Base-by-base conservation (phyloP, 2,329 filamentous ascomycete genomes). In the Colletotrichum cordylinicola region DNA sequence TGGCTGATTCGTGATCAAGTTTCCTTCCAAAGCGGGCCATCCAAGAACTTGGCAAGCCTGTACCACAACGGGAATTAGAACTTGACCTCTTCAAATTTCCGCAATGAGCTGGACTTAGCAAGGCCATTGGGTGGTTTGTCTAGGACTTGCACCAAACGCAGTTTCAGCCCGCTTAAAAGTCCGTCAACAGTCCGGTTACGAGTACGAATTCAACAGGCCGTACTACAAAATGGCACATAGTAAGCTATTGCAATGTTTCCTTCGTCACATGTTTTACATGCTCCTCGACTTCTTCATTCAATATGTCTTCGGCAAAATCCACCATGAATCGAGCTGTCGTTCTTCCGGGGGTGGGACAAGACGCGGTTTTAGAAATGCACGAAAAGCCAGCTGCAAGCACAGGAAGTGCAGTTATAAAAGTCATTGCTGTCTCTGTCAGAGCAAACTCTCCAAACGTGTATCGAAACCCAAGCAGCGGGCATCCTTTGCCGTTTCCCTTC, bases 401-500 rank as follows among this genome's bases (percentile, higher is more conserved):
- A n/a, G 67, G 67, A 12, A 60, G 27, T 16, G 67, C n/a, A 13
- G 35, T 69, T 6, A 33, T 69, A n/a, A 35, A 24, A 18, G 67
- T 69, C 29, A 24, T 69, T 6, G 55, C 67, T 18, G 67, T 35
- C 9, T 69, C 67, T 4, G 52, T 69, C 24, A 39, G 67, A 48
- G 55, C 55, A 16, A 69, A 69, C 24, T 69, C 52, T 15, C 52
- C 67, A 10, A 15, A 33, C 9, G 55, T 69, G n/a, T 69, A 69
- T 61, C 35, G 24, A 13, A 48, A 69, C 35, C 55, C 67, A 15
- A 24, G 60, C 16, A 69, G 67, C 24, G 67, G 67, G 7, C 55
- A 69, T 21, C 33, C 52, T 15, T 10, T 82, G 74, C 81, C 84
- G 12, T 79, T 79, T 9, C 83, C 83, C 33, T 77, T 83, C 69